A percentile compares a stretch with the other conserved stretches of the same genome.
Conservation (phyloP, 148 eudicot genomes). For the Chenopodium album region DNA sequence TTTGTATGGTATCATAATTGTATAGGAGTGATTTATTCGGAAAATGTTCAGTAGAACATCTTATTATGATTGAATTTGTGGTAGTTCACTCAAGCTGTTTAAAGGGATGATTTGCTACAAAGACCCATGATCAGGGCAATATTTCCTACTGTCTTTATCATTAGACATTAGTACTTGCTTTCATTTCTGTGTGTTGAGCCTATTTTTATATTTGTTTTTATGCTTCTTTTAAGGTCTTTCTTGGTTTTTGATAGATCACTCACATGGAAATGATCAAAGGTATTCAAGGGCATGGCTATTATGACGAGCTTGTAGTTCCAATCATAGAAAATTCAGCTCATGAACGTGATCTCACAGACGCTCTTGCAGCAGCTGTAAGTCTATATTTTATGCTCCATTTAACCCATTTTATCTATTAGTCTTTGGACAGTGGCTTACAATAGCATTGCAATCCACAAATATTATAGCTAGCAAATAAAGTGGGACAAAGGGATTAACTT, state of each 20-base stretch:
- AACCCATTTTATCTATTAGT: not conserved
- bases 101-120: not conserved
- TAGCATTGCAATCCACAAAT: not conserved
- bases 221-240: not conserved
- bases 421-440: not conserved
- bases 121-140: not conserved
- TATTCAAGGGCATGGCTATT: slow-evolving; percentile 97
- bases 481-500: not conserved
- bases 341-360: slow-evolving; percentile 88
- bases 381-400: slow-evolving; percentile 2
- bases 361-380: slow-evolving; percentile 93
- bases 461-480: not conserved
- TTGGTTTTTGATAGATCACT: slow-evolving; percentile 59
- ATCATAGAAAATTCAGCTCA: slow-evolving; percentile 94
- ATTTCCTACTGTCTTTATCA: not conserved
- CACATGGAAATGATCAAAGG: slow-evolving; percentile 99
- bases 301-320: slow-evolving; percentile 95
- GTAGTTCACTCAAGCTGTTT: slow-evolving; percentile 8
- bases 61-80: not conserved
- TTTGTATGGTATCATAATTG: not conserved
- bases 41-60: not conserved
- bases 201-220: not conserved
- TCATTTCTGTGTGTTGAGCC: not conserved
- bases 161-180: not conserved
- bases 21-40: not conserved